Evolutionary conservation across 108 stramenopile species (phyloP), one percentile per base, ranked within the genome.

Genomic region (Aurantiochytrium sp.): DNA sequence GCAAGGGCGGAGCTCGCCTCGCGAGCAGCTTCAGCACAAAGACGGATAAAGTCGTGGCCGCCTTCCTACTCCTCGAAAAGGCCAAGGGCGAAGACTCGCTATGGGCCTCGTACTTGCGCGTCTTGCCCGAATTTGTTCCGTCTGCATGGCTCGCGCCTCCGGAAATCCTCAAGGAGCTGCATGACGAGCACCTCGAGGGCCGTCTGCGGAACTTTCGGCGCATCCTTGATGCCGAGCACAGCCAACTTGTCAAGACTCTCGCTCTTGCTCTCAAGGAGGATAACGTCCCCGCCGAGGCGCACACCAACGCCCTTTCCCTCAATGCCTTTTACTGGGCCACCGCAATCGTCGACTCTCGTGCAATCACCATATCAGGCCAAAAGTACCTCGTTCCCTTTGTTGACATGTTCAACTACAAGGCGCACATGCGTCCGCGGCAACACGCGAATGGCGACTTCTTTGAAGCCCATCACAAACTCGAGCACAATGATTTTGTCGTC

Each of bases 341-440:
- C 12, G 92, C 93, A 53, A 92, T 96, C 42, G 90, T 94, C 8
- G 83, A 90, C 25, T 94, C 93, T 59, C 92, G 96, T 21, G 95
- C 96, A 44, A 95, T 96, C 93, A 91, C 95, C 4, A 93, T 97
- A 14, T 57, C 88, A 8, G 96, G 95, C 35, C 87, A 59, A 35
- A 95, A 95, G 91, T 89, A 93, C 60, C 87, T 97, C 43, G 90
- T 94, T 29, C 97, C 97, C 12, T 59, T 96, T 76, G 96, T 96
- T 18, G 96, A 96, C 53, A 95, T 96, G 94, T 91, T 95, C 35
- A 97, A 97, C 92, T 95, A 96, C 91, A 58, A 87, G 42, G 94
- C 93, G 5, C 51, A 89, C 14, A 23, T 59, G 23, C 88, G 18
- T 21, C 57, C 87, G 58, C 72, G 60, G 53, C 51, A 16, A 14